Percentiles rank a stretch among this genome's conserved stretches.
These are phyloP conservation scores for Cladosporium velox DNA, from an alignment of 2,329 filamentous ascomycete genomes.

Conservation along the genomic window DNA sequence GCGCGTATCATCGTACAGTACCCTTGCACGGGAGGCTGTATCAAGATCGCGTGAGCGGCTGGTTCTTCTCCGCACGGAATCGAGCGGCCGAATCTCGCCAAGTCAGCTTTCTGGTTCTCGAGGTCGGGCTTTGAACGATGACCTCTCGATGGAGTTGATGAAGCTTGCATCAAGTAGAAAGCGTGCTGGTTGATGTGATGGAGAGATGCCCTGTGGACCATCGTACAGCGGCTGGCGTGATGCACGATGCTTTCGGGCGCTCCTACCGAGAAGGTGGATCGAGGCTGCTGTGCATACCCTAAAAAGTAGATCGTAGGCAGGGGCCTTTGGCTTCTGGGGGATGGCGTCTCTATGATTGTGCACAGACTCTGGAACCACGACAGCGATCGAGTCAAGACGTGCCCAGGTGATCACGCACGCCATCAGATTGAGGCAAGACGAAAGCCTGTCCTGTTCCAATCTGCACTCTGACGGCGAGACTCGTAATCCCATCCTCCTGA, in stretches of 20 bases:
- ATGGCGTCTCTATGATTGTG: conserved; percentile 8
- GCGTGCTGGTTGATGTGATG: not conserved
- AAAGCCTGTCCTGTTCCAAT: not conserved
- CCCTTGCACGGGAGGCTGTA: not conserved
- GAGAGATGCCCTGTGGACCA: not conserved
- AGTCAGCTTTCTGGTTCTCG: not conserved
- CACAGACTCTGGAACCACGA: conserved; percentile 11
- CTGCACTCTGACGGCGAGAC: not conserved
- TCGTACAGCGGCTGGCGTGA: not conserved
- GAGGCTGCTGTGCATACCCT: conserved; percentile 1
- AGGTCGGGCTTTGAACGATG: not conserved
- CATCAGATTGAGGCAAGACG: conserved; percentile 10
- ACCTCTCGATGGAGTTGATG: not conserved
- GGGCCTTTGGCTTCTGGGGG: conserved; percentile 7
- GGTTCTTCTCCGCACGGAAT: conserved; percentile 8
- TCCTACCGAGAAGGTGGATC: not conserved
- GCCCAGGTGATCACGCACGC: conserved; percentile 11
- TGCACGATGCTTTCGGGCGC: not conserved
- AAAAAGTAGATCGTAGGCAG: not conserved
- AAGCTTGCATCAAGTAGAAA: not conserved
- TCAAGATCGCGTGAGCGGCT: not conserved
- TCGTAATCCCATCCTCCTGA: not conserved
- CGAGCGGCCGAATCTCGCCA: conserved; percentile 3
- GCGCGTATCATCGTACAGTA: not conserved
- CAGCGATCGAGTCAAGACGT: conserved; percentile 8